phyloP scores from a whole-genome alignment of 2,329 filamentous ascomycete genomes.

The Phialemoniopsis sp. region DNA sequence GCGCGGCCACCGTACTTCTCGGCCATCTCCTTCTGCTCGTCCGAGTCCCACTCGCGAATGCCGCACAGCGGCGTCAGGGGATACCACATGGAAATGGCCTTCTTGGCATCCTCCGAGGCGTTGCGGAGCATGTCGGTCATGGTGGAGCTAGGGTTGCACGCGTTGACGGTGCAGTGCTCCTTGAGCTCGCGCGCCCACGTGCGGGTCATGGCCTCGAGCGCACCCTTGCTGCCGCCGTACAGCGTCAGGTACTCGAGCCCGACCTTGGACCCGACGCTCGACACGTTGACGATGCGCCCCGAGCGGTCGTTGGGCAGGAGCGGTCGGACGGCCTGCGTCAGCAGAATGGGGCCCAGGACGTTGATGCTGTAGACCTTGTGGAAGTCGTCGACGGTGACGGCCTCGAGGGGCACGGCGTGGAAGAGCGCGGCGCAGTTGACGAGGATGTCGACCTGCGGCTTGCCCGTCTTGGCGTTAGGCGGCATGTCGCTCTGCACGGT shows the following conservation, averaged over 20 bases:
- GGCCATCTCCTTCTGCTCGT: constrained; percentile 31
- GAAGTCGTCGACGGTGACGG: constrained; percentile 45
- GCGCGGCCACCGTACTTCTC: constrained; percentile 44
- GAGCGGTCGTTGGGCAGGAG: constrained; percentile 53
- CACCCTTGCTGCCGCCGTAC: constrained; percentile 60
- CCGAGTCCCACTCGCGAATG: constrained; percentile 19
- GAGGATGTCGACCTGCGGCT: constrained; percentile 51
- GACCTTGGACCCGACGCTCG: constrained; percentile 44
- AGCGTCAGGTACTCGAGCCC: constrained; percentile 51
- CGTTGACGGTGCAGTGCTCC: constrained; percentile 53
- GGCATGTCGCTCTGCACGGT: constrained; percentile 1
- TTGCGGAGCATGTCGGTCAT: constrained; percentile 39
- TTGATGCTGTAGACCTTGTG: constrained; percentile 52
- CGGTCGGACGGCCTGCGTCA: constrained; percentile 48
- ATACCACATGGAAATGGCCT: constrained; percentile 29
- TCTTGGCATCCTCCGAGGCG: constrained; percentile 46
- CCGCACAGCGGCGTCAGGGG: constrained; percentile 43
- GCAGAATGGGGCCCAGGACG: constrained; percentile 51
- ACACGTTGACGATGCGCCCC: constrained; percentile 54
- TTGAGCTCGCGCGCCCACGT: constrained; percentile 56
- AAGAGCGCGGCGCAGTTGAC: constrained; percentile 56
- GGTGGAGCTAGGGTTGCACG: constrained; percentile 53
- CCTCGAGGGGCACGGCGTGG: constrained; percentile 38
- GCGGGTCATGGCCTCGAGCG: constrained; percentile 59
- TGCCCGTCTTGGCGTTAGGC: constrained; percentile 14